Evolutionary conservation across 768 basidiomycete species (phyloP), one percentile per base, ranked within the genome.

Genomic region (Suillus spraguei): DNA sequence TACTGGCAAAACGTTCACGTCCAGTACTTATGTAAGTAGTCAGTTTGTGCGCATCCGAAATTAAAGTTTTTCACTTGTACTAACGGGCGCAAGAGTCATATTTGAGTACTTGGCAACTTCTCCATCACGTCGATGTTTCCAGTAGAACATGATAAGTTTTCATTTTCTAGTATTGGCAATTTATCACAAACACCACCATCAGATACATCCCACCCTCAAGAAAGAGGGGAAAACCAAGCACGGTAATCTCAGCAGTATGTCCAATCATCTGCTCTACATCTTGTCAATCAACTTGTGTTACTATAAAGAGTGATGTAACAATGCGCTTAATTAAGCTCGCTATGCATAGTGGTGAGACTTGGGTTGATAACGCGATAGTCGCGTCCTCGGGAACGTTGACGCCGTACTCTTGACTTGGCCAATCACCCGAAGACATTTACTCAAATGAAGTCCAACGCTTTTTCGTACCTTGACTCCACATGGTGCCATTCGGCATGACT

Each of bases 1-100:
- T 24, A 49, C 79, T 35, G 85, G 84, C 14, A 61, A 81, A 71
- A 81, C 77, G 14, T 79, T 89, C 32, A 67, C 71, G 24, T 75
- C 88, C n/a, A n/a, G n/a, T n/a, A n/a, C 3, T 33, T 7, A 33
- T 33, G 33, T 33, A 33, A 35, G 35, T 35, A 35, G 35, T 46
- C 24, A 24, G 10, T 32, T 16, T 28, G 28, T 32, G 50, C 50
- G 50, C 50, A 33, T 33, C 17, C 49, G 4, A 50, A 20, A 33
- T 33, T 6, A 33, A 20, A 17, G 52, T 33, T 33, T 50, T 20
- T 33, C 32, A 28, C 20, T 33, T 32, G 4, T 3, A 28, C 28
- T 28, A 4, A 28, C 28, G 28, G 28, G 28, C 28, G 28, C 28
- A 28, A n/a, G n/a, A n/a, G n/a, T n/a, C n/a, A n/a, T n/a, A n/a